phyloP scores from a whole-genome alignment of 1,139 yeast genomes.

The Yamadazyma dendronema region DNA sequence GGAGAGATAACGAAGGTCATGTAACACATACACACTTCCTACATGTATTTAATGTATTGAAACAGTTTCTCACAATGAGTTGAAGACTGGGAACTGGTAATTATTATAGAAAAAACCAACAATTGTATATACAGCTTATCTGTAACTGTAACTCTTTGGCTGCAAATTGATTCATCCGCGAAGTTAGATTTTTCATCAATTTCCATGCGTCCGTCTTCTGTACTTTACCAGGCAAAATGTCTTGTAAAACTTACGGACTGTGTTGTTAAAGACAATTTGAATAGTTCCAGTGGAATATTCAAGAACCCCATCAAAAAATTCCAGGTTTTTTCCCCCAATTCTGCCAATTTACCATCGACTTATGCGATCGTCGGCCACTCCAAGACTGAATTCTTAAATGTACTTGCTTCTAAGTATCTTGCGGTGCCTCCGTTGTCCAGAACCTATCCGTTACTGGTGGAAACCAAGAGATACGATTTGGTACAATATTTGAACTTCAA shows the following conservation, averaged over 20 bases:
- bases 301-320: slow-evolving; percentile 26
- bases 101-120: too few species aligned
- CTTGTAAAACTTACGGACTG: slow-evolving; percentile 15
- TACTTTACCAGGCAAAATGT: slow-evolving; percentile 6
- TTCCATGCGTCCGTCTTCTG: background rate
- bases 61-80: too few species aligned
- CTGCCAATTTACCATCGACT: slow-evolving; percentile 18
- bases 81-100: too few species aligned
- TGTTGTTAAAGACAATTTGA: slow-evolving; percentile 9
- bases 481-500: slow-evolving; percentile 57
- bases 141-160: too few species aligned
- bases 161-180: too few species aligned
- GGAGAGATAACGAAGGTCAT: too few species aligned
- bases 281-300: slow-evolving; percentile 8
- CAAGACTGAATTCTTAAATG: slow-evolving; percentile 33
- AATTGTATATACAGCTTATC: too few species aligned
- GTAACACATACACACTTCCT: too few species aligned
- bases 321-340: slow-evolving; percentile 20
- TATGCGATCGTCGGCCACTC: slow-evolving; percentile 39
- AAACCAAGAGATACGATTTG: slow-evolving; percentile 21
- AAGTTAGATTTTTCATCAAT: too few species aligned
- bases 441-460: slow-evolving; percentile 49
- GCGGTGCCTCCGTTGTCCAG: slow-evolving; percentile 55
- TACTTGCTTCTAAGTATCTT: slow-evolving; percentile 39
- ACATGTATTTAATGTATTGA: too few species aligned